Conservation (phyloP, 306 rosid genomes). For the Citrullus mucosospermus region DNA sequence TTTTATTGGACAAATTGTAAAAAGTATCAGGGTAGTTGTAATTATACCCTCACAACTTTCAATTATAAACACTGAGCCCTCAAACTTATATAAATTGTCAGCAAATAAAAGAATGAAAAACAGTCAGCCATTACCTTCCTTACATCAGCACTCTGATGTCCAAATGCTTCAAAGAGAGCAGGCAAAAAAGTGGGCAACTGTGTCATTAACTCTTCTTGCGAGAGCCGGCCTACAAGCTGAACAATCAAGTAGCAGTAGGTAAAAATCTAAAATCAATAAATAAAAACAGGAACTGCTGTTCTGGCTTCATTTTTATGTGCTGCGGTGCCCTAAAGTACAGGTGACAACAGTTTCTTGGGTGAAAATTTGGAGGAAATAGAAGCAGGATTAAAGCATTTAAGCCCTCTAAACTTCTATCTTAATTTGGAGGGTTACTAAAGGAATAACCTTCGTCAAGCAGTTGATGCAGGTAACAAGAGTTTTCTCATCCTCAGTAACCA, state of each 20-base stretch:
- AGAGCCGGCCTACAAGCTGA: slow-evolving; percentile 82
- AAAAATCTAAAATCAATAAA: not conserved
- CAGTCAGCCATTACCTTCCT: slow-evolving; percentile 52
- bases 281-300: not conserved
- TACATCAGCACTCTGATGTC: slow-evolving; percentile 95
- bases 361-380: not conserved
- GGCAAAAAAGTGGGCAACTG: slow-evolving; percentile 90
- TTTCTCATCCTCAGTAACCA: slow-evolving; percentile 92
- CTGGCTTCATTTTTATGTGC: not conserved
- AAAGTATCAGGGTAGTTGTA: too few relatives aligned
- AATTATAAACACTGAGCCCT: too few relatives aligned
- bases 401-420: not conserved
- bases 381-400: not conserved
- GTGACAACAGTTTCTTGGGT: not conserved
- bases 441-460: slow-evolving; percentile 78
- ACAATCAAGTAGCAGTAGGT: slow-evolving; percentile 1
- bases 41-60: too few relatives aligned
- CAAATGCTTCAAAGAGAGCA: slow-evolving; percentile 90
- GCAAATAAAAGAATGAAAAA: not conserved
- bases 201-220: slow-evolving; percentile 78
- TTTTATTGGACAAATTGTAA: not conserved
- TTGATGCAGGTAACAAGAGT: slow-evolving; percentile 84
- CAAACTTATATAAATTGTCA: slow-evolving; percentile 7
- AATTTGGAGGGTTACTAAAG: not conserved
- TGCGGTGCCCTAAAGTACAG: not conserved